Evolutionary conservation across 1,284 basidiomycete species (phyloP).

Genomic region (Coriolopsis trogii): DNA sequence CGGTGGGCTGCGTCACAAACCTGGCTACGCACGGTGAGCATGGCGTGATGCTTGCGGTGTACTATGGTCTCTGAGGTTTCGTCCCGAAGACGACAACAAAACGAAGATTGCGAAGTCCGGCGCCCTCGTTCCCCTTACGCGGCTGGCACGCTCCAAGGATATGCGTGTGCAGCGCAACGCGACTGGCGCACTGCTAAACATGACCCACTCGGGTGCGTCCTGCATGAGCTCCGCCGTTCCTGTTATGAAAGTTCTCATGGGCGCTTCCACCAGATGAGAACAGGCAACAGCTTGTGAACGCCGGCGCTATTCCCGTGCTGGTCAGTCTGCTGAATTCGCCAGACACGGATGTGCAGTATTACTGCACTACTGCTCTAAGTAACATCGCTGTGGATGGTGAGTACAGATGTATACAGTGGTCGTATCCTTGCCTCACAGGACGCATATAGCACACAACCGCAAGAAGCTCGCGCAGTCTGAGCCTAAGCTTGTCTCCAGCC

Average conservation of each 20-base stretch:
- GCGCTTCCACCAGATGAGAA: slow-evolving; percentile 80
- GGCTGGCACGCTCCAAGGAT: slow-evolving; percentile 96
- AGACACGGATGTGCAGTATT: slow-evolving; percentile 99
- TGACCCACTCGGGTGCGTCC: slow-evolving; percentile 93
- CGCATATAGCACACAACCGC: slow-evolving; percentile 74
- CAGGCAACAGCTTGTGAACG: slow-evolving; percentile 97
- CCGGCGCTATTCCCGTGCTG: slow-evolving; percentile 97
- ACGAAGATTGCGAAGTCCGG: slow-evolving; percentile 99
- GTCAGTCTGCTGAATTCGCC: slow-evolving; percentile 95
- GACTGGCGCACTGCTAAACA: slow-evolving; percentile 96
- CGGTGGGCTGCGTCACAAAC: slow-evolving; percentile 99
- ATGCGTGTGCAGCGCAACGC: slow-evolving; percentile 99
- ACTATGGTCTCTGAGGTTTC: neutral
- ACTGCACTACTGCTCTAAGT: slow-evolving; percentile 97
- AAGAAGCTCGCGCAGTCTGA: slow-evolving; percentile 96
- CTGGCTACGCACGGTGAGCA: slow-evolving; percentile 92
- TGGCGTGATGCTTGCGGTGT: neutral
- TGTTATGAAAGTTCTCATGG: slow-evolving; percentile 3
- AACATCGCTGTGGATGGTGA: slow-evolving; percentile 97
- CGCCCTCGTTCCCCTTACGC: slow-evolving; percentile 94
- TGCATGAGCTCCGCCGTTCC: slow-evolving; percentile 9
- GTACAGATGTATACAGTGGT: slow-evolving; percentile 24
- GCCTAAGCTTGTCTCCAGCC: slow-evolving; percentile 92
- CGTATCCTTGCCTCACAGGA: neutral
- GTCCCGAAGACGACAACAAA: slow-evolving; percentile 92